These are phyloP conservation scores for Pseudisothecium myosuroides DNA, from an alignment of 225 moss, liverwort and hornwort species.

Conservation along the genomic window DNA sequence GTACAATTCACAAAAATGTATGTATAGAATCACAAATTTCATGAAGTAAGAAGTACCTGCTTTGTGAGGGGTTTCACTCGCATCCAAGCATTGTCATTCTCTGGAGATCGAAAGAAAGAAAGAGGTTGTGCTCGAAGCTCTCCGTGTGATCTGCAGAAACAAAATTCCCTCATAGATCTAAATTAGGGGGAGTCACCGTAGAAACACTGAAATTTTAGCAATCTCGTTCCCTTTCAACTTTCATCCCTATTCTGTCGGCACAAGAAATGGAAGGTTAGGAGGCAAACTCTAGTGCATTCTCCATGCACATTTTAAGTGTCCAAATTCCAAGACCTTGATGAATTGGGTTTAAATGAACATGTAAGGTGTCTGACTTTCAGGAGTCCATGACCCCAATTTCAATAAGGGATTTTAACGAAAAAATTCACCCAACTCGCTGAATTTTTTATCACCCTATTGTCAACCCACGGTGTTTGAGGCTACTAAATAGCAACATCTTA, in stretches of 20 bases:
- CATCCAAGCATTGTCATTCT: constrained; percentile 76
- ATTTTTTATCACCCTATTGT: background rate
- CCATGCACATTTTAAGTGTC: background rate
- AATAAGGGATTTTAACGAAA: background rate
- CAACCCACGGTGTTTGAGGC: background rate
- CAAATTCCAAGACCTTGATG: background rate
- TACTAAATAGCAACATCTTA: background rate
- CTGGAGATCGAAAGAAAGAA: constrained; percentile 56
- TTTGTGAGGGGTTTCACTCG: constrained; percentile 85
- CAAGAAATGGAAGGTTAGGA: background rate
- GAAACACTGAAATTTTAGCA: background rate
- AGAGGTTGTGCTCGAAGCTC: constrained; percentile 77
- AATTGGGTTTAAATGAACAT: background rate
- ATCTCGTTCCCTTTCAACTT: background rate
- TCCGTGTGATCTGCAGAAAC: constrained; percentile 59
- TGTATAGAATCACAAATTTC: background rate
- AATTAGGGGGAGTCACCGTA: background rate
- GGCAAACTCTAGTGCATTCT: background rate
- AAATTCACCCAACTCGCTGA: background rate
- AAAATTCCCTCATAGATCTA: background rate
- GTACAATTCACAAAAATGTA: background rate
- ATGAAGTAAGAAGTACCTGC: constrained; percentile 28
- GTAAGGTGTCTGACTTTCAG: background rate
- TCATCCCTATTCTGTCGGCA: background rate
- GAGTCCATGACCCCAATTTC: background rate